These are phyloP conservation scores for Drechslerella dactyloides DNA, from an alignment of 2,329 filamentous ascomycete species.

Conservation along the genomic window DNA sequence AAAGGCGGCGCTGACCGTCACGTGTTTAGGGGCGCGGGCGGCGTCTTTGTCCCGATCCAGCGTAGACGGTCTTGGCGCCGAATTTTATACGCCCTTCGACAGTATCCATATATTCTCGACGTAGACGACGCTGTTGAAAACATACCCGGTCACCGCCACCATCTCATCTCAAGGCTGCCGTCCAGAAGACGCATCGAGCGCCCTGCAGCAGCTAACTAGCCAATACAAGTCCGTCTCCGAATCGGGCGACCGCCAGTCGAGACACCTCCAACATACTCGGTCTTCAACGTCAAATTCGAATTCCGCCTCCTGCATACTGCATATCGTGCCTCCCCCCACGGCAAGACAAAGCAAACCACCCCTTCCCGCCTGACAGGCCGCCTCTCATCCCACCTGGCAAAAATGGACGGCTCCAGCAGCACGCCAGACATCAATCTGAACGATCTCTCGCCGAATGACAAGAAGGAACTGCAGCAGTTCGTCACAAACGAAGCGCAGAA, in stretches of 20 bases:
- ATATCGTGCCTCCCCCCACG: background rate
- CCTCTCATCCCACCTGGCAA: slow-evolving; percentile 10
- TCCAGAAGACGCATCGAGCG: too few species aligned
- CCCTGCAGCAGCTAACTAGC: too few species aligned
- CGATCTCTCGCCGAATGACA: slow-evolving; percentile 80
- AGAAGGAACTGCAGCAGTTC: slow-evolving; percentile 85
- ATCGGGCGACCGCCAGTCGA: too few species aligned
- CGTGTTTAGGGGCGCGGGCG: too few species aligned
- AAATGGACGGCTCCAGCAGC: slow-evolving; percentile 55
- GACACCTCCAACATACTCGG: background rate
- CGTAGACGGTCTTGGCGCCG: background rate
- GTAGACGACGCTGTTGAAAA: too few species aligned
- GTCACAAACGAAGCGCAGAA: slow-evolving; percentile 85
- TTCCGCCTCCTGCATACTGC: slow-evolving; percentile 8
- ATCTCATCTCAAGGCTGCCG: too few species aligned
- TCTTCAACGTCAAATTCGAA: background rate
- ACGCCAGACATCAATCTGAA: slow-evolving; percentile 66
- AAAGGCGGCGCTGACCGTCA: background rate
- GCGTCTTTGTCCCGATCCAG: too few species aligned
- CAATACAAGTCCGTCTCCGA: too few species aligned
- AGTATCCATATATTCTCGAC: slow-evolving; percentile 15
- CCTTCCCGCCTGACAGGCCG: background rate
- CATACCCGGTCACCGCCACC: too few species aligned
- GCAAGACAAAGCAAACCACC: background rate
- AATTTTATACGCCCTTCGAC: slow-evolving; percentile 30